phyloP scores from a whole-genome alignment of 2,329 filamentous ascomycete species.

The Cladosporium sp. region DNA sequence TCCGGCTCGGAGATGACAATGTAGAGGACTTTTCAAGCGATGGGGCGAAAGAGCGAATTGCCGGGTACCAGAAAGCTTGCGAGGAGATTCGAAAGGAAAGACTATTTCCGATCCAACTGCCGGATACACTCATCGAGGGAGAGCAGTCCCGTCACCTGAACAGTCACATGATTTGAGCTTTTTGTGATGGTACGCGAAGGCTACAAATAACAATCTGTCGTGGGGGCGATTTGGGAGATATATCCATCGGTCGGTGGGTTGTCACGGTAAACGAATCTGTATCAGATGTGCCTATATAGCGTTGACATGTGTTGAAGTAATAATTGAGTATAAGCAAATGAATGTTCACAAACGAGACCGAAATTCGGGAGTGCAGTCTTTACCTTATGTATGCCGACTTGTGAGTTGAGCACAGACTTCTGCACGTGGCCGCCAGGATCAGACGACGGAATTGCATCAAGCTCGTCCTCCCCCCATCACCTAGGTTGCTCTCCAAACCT shows the following conservation, averaged over 20 bases:
- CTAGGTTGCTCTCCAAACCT: neutral
- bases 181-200: neutral
- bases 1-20: neutral
- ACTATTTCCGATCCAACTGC: neutral
- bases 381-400: neutral
- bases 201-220: neutral
- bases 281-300: neutral
- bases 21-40: neutral
- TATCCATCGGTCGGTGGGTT: neutral
- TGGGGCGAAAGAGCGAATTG: neutral
- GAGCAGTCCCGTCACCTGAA: neutral
- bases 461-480: neutral
- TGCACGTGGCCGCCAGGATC: neutral
- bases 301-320: neutral
- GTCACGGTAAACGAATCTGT: neutral
- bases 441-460: neutral
- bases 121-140: neutral
- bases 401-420: neutral
- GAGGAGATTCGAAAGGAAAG: neutral
- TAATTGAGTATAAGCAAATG: neutral
- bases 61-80: neutral
- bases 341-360: neutral
- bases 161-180: conserved; percentile 1
- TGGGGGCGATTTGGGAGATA: neutral
- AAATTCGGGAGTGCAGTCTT: neutral